Evolutionary conservation across 345 rosid species (phyloP), one percentile per base, ranked within the genome.

Genomic region (Eucalyptus brandiana): DNA sequence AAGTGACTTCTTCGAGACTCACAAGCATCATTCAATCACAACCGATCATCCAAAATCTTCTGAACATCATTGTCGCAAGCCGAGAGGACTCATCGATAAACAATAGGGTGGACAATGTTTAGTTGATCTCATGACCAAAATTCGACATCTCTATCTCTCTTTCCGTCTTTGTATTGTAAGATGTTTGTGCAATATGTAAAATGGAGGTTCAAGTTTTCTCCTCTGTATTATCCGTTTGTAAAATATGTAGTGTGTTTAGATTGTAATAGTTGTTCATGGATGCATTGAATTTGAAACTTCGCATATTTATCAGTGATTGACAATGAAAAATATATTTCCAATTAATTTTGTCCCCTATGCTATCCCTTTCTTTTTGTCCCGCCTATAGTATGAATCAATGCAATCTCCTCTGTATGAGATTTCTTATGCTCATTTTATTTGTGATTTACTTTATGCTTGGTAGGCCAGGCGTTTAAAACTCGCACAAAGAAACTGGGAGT

Each of bases 91-190:
- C 76, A 65, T 30, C 37, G 4, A 65, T 30, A 30, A 65, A 65
- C 32, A 30, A 65, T 0, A 18, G 7, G 12, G 1, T 32, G 42
- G 42, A 67, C 23, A 69, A 0, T 34, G 80, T 72, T 10, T 72
- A 72, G 45, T 72, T 72, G 81, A 19, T 72, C 45, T 18, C 40
- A 6, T 9, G 23, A 10, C 40, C 40, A 23, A 19, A 72, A 19
- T 67, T 72, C 14, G 15, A 37, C 14, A 6, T 6, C 45, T 72
- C 23, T 72, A 72, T 37, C 28, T 72, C 26, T 72, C 3, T 72
- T 37, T 72, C 0, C 10, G 0, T 0, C 19, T 72, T 72, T 37
- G 14, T 72, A 37, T 0, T 0, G 8, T 37, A 72, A 37, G 26
- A 72, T 37, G 45, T 37, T 19, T 69, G 42, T 8, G 37, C 6